A percentile compares a stretch with the other conserved stretches of the same genome.
Evolutionary conservation across 2,329 filamentous ascomycete genomes (phyloP).

Genomic region (Septoria linicola): DNA sequence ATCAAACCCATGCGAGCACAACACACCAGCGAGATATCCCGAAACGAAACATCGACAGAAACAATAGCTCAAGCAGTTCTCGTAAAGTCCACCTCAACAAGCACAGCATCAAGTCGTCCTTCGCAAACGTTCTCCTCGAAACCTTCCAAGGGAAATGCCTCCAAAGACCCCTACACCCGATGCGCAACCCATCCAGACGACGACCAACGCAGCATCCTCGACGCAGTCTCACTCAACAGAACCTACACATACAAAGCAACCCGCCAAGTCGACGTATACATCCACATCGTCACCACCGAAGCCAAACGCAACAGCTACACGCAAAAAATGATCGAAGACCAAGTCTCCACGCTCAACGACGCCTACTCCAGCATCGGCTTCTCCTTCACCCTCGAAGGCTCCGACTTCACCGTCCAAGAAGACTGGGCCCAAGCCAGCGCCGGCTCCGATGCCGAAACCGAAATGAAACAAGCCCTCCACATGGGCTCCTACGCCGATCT

Average conservation of each 20-base stretch:
- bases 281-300: constrained; percentile 43
- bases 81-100: not conserved
- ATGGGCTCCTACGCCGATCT: constrained; percentile 52
- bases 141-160: not conserved
- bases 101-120: not conserved
- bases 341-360: constrained; percentile 21
- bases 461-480: constrained; percentile 54
- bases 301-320: constrained; percentile 38
- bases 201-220: constrained; percentile 4
- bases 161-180: constrained; percentile 4
- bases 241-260: constrained; percentile 8
- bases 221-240: constrained; percentile 5
- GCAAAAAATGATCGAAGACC: constrained; percentile 20
- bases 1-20: not conserved
- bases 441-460: constrained; percentile 40
- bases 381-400: constrained; percentile 46
- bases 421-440: constrained; percentile 50
- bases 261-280: constrained; percentile 32
- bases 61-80: not conserved
- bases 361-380: constrained; percentile 45
- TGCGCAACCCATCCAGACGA: constrained; percentile 6
- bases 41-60: constrained; percentile 5
- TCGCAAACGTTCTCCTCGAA: not conserved
- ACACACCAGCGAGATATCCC: not conserved
- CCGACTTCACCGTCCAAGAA: constrained; percentile 52